Base-by-base conservation (phyloP, 768 basidiomycete genomes). In the Psilocybe sp. region DNA sequence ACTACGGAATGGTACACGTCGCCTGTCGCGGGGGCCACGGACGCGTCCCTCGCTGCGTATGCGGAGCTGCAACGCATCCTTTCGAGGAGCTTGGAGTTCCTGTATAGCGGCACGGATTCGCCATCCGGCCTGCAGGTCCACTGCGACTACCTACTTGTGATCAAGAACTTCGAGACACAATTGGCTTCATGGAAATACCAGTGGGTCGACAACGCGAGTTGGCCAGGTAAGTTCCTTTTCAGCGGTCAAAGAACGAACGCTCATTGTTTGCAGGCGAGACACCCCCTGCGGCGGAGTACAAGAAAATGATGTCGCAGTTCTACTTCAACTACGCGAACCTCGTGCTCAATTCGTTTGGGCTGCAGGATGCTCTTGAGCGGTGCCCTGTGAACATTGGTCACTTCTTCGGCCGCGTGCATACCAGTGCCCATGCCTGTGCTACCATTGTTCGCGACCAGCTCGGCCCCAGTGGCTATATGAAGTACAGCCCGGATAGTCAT, bases 331-430 rank as follows among this genome's bases (percentile, higher is more conserved):
- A 96, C 60, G 82, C 86, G 19, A 81, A 82, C 69, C 80, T 99
- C 45, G 90, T 97, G 34, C 72, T 98, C 50, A 94, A 97, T 63
- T 96, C 95, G 1, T 99, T 99, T 59, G 96, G 96, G 10, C 77
- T 99, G 38, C 95, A 99, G 66, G 90, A 96, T 61, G 92, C 96
- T n/a, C 70, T 98, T 49, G 95, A 96, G 67, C 78, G 81, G 15
- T 76, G 80, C 3, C 69, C 79, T 0, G 67, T 88, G 38, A 83
- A 93, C 61, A 84, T 90, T 37, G 84, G 84, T 0, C 85, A 93
- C 69, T 93, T 93, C 71, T 92, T 93, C 61, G 79, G 83, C 12
- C 81, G 89, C 32, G 87, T 86, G 52, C 84, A 92, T 64, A 75
- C 80, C 3, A 77, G 81, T 8, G 91, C 91, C 2, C 82, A 79